These are phyloP conservation scores for Zoysia pacifica DNA, from an alignment of 176 grass and related monocot genomes.

Conservation along the genomic window DNA sequence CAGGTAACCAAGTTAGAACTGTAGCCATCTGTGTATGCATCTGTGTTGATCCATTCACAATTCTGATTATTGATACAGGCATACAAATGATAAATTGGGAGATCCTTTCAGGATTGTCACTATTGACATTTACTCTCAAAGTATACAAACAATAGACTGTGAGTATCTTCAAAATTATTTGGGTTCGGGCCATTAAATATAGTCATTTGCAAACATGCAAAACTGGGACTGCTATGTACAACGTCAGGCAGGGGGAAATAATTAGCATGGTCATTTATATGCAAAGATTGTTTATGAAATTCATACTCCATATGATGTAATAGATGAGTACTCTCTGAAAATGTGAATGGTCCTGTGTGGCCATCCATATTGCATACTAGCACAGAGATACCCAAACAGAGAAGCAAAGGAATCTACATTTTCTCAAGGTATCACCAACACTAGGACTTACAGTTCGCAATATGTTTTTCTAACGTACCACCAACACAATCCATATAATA, in stretches of 20 bases:
- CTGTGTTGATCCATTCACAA: constrained; percentile 1
- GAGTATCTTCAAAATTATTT: not conserved
- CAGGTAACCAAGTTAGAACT: not conserved
- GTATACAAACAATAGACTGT: not conserved
- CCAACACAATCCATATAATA: not conserved
- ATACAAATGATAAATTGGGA: not conserved
- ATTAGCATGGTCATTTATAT: too few species aligned
- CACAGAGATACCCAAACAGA: not conserved
- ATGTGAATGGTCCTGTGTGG: too few species aligned
- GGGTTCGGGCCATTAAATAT: constrained; percentile 2
- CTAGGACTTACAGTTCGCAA: not conserved
- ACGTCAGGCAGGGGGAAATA: too few species aligned
- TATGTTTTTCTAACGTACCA: not conserved
- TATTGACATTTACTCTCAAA: not conserved
- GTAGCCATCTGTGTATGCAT: not conserved
- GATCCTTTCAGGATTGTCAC: not conserved
- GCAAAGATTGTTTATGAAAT: too few species aligned
- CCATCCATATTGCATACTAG: not conserved
- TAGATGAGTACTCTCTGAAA: too few species aligned
- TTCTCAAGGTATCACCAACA: not conserved
- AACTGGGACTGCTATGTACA: too few species aligned
- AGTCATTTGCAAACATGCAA: not conserved
- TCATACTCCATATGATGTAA: too few species aligned
- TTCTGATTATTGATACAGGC: not conserved
- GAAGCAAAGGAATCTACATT: not conserved